These are phyloP conservation scores for Citrullus colocynthis DNA, from an alignment of 306 rosid species.

Conservation along the genomic window DNA sequence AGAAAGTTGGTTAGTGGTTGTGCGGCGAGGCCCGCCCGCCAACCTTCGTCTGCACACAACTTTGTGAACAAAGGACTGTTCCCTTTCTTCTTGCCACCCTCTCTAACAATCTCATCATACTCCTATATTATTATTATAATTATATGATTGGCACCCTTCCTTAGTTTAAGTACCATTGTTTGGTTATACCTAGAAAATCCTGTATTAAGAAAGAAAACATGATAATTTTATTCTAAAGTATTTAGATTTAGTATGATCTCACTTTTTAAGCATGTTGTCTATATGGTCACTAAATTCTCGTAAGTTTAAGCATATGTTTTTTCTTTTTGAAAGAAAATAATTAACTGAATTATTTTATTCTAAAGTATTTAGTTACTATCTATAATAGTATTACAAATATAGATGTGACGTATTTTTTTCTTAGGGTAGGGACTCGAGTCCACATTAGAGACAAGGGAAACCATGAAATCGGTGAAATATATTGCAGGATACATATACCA, in stretches of 20 bases:
- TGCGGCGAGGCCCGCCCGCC: background rate
- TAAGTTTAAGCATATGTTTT: background rate
- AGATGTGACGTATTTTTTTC: no score
- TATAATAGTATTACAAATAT: no score
- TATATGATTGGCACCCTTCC: no score
- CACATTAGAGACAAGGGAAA: no score
- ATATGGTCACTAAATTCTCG: no score
- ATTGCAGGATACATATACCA: no score
- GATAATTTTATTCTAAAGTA: no score
- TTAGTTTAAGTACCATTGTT: background rate
- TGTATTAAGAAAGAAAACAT: background rate
- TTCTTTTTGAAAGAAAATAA: no score
- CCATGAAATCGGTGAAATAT: no score
- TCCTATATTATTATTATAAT: background rate
- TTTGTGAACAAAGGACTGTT: background rate
- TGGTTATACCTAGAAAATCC: background rate
- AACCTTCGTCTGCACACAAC: background rate
- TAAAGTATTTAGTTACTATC: no score
- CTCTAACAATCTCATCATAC: background rate
- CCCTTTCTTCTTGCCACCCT: background rate
- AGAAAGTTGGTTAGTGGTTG: background rate
- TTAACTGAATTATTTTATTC: no score
- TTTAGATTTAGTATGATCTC: background rate
- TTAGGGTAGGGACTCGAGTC: no score
- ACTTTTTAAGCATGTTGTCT: background rate